These are phyloP conservation scores for Trichoderma sp. DNA, from an alignment of 2,329 filamentous ascomycete genomes.

Conservation along the genomic window DNA sequence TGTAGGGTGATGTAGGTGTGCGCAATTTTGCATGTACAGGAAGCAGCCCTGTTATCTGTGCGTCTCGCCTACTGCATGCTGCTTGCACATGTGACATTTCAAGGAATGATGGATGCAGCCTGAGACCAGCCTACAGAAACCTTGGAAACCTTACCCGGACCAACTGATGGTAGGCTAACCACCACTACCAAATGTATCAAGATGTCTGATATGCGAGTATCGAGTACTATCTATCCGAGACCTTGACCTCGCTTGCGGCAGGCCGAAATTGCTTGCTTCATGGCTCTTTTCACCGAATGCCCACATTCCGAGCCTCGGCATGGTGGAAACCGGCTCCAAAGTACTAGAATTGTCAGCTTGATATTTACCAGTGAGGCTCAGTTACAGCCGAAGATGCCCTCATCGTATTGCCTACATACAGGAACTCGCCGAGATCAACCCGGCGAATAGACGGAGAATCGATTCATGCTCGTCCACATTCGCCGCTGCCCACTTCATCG, in stretches of 20 bases:
- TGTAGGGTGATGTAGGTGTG: conserved; percentile 1
- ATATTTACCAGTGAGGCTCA: not conserved
- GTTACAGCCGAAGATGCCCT: not conserved
- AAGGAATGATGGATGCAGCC: not conserved
- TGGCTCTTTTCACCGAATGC: not conserved
- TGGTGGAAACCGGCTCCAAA: not conserved
- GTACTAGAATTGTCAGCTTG: not conserved
- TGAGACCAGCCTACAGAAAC: not conserved
- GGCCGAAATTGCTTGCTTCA: not conserved
- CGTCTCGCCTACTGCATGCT: not conserved
- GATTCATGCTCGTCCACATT: conserved; percentile 6
- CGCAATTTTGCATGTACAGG: not conserved
- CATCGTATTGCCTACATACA: not conserved
- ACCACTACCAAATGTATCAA: not conserved
- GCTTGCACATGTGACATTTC: not conserved
- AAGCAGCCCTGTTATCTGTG: not conserved
- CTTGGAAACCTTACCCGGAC: not conserved
- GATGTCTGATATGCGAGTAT: not conserved
- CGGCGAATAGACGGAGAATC: not conserved
- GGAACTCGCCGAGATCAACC: not conserved
- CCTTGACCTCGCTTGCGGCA: not conserved
- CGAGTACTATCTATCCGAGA: not conserved
- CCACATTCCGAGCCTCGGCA: not conserved
- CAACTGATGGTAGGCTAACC: not conserved
- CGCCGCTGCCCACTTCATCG: not conserved